These are phyloP conservation scores for Komagataella kurtzmanii DNA, from an alignment of 805 yeast species.

Conservation along the genomic window DNA sequence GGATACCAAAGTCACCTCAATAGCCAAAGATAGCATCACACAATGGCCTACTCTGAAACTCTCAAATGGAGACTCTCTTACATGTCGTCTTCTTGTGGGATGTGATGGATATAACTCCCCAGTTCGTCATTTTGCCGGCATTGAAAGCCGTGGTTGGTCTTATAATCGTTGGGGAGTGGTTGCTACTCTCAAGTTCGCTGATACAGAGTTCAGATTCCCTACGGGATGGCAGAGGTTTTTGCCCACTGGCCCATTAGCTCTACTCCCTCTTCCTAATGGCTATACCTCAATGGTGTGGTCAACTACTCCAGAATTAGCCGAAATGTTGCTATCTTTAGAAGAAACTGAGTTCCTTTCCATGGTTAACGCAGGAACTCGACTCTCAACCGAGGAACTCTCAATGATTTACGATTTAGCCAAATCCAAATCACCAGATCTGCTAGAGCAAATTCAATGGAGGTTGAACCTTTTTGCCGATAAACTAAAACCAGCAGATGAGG, in stretches of 20 bases:
- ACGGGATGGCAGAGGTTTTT: conserved; percentile 92
- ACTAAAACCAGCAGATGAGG: conserved; percentile 31
- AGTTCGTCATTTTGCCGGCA: conserved; percentile 68
- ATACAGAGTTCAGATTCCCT: conserved; percentile 46
- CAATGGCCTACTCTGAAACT: conserved; percentile 73
- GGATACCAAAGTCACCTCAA: conserved; percentile 51
- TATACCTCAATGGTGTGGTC: conserved; percentile 94
- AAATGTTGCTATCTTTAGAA: conserved; percentile 41
- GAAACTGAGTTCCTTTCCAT: conserved; percentile 53
- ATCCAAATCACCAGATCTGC: conserved; percentile 23
- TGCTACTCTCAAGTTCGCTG: conserved; percentile 67
- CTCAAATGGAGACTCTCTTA: conserved; percentile 46
- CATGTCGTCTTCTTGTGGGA: conserved; percentile 74
- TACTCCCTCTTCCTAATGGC: conserved; percentile 77
- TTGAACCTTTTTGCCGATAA: conserved; percentile 22
- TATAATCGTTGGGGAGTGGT: conserved; percentile 88
- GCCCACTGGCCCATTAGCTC: conserved; percentile 86
- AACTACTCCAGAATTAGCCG: conserved; percentile 62
- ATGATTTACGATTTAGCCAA: conserved; percentile 42
- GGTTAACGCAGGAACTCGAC: conserved; percentile 78
- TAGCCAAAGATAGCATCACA: conserved; percentile 21
- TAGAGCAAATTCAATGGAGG: conserved; percentile 69
- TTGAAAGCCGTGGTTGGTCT: conserved; percentile 85
- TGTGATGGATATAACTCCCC: conserved; percentile 96
- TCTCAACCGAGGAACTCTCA: conserved; percentile 63